Evolutionary conservation across 371 early-diverging fungal genomes (phyloP), one percentile per base, ranked within the genome.

Genomic region (Mucor velutinosus): DNA sequence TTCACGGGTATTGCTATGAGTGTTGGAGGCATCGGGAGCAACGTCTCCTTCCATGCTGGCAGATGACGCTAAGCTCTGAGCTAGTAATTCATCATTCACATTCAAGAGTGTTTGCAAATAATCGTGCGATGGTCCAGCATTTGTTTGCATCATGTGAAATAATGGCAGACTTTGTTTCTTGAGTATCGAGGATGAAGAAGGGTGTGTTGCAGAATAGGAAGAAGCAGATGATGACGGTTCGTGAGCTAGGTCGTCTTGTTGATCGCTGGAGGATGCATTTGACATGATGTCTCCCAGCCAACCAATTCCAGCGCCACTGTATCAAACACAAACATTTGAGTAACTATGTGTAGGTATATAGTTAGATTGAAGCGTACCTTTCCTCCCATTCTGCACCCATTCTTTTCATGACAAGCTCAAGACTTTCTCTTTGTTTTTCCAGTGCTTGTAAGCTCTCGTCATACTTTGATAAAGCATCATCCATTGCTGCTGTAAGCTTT

Each of bases 311-410:
- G 80, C 71, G n/a, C 80, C 83, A 76, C 83, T 79, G 57, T 57
- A 56, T 56, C 10, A 4, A 51, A 10, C 17, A 25, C 10, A 4
- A 51, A 11, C 17, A 51, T 51, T 51, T 51, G 51, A 51, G 25
- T 51, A 51, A 51, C 25, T 51, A 37, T 51, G 45, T 45, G 6
- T n/a, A 19, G 4, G n/a, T 25, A 49, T 35, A 41, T 33, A 33
- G 58, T 39, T 27, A 56, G 29, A 58, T 41, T 23, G 37, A 11
- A 14, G n/a, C 19, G 27, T 76, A 82, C 82, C 82, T 82, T 74
- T 78, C 76, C 66, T 78, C 78, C 80, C 83, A 82, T 76, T 82
- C 83, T 58, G 75, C 67, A 17, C 80, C 83, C 83, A 82, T 82
- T 47, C 64, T 72, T 21, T 75, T 59, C 80, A 80, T 78, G 27